Evolutionary conservation across 2,329 filamentous ascomycete species (phyloP).

Genomic region (Neofusicoccum sp.): DNA sequence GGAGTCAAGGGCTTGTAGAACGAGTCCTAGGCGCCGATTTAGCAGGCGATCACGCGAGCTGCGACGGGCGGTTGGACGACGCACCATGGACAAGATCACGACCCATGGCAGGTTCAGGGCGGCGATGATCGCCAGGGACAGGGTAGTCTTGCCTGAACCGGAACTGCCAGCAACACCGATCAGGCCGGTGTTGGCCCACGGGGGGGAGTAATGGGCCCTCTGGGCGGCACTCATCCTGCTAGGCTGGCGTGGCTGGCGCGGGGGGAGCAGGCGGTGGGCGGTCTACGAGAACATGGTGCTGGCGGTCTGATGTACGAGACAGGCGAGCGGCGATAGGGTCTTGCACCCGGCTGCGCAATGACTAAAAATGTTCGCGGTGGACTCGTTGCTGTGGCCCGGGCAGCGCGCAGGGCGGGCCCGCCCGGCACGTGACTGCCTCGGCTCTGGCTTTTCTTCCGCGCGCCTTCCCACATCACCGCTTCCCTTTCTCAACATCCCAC

Average conservation of each 20-base stretch:
- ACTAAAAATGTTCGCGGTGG: conserved; percentile 19
- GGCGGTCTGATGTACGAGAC: neutral
- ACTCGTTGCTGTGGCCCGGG: conserved; percentile 1
- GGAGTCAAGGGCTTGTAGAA: conserved; percentile 89
- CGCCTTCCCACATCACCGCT: conserved; percentile 12
- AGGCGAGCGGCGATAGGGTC: conserved; percentile 14
- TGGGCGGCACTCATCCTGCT: conserved; percentile 19
- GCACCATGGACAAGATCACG: conserved; percentile 92
- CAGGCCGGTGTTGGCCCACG: conserved; percentile 94
- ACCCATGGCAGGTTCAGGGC: conserved; percentile 95
- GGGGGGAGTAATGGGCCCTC: conserved; percentile 77
- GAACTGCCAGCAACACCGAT: conserved; percentile 95
- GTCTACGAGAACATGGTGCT: conserved; percentile 7
- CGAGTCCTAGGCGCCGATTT: conserved; percentile 66
- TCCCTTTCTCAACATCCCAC: neutral
- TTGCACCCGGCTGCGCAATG: conserved; percentile 9
- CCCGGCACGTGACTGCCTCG: conserved; percentile 6
- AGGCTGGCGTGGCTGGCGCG: neutral
- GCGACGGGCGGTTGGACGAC: conserved; percentile 8
- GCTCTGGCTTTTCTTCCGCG: conserved; percentile 18
- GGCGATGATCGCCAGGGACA: conserved; percentile 87
- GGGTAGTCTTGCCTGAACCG: conserved; percentile 90
- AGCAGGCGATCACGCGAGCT: conserved; percentile 22
- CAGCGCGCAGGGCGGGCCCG: neutral
- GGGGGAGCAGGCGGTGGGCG: neutral